phyloP scores from a whole-genome alignment of 176 grass and related monocot species.

The Tillandsia leiboldiana region DNA sequence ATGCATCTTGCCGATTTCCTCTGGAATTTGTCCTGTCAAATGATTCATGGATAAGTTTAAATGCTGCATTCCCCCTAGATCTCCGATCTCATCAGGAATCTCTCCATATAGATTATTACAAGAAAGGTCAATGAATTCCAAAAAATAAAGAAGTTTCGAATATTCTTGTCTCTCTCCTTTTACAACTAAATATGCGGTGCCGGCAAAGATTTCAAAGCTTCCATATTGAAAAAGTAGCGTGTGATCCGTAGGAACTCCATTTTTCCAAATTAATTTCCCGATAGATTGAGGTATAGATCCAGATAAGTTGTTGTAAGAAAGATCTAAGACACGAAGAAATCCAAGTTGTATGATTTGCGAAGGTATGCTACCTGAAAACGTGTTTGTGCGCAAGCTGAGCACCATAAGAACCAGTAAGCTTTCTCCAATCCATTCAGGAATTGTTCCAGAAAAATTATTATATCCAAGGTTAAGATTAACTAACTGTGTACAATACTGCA shows the following conservation, averaged over 20 bases:
- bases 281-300: slow-evolving; percentile 24
- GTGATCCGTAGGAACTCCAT: neutral
- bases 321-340: too few relatives aligned
- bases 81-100: slow-evolving; percentile 4
- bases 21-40: slow-evolving; percentile 5
- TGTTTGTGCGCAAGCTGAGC: too few relatives aligned
- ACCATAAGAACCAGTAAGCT: too few relatives aligned
- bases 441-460: too few relatives aligned
- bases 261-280: slow-evolving; percentile 16
- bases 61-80: too few relatives aligned
- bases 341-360: too few relatives aligned
- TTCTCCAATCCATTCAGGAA: too few relatives aligned
- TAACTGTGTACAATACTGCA: too few relatives aligned
- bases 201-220: neutral
- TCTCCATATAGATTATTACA: slow-evolving; percentile 14
- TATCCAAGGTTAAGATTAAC: too few relatives aligned
- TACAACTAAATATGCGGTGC: neutral
- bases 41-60: slow-evolving; percentile 10
- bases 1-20: neutral
- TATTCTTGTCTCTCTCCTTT: slow-evolving; percentile 24
- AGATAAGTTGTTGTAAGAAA: neutral
- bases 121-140: neutral
- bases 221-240: neutral
- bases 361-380: too few relatives aligned
- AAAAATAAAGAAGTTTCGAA: neutral